Evolutionary conservation across 2,329 filamentous ascomycete genomes (phyloP), one percentile per base, ranked within the genome.

Genomic region (Myotisia sp.): DNA sequence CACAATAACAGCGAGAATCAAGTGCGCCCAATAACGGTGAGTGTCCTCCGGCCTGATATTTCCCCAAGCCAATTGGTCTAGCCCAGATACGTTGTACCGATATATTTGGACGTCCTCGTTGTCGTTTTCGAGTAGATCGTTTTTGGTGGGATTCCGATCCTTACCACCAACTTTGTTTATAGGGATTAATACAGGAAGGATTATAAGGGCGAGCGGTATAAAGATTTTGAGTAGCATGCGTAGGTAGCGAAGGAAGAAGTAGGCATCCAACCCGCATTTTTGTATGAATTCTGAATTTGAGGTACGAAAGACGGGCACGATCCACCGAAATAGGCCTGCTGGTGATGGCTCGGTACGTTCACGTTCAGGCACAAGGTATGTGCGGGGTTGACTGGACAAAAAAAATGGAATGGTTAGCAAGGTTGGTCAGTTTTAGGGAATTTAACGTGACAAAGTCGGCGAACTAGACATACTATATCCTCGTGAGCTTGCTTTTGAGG

Each of bases 221-320:
- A 98, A 95, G 42, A 98, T 92, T 52, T 93, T 76, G 27, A 95
- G 70, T 4, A 95, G 72, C 49, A 82, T 79, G 41, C 79, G 75
- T 17, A 86, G 70, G 50, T 93, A 98, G 42, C 92, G 80, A 1
- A 98, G 68, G 56, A 98, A 98, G 64, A 95, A 93, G 60, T 93
- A 98, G 49, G 87, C 85, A 53, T 98, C 90, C 6, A 98, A 71
- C 12, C 90, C 90, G 46, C 87, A 94, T 57, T 94, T 92, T 34
- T 87, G 79, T 48, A 98, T 92, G 45, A 98, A 74, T 46, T 92
- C 83, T 8, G 82, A 82, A 70, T 64, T 74, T 55, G 61, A 82
- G 61, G 62, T 76, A 55, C 61, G 81, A 66, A 67, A 92, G 43
- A 63, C 65, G 3, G 69, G 67, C 9, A 53, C 50, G 31, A 71